Conservation (phyloP, 1,284 basidiomycete genomes). For the Trametes sp. region DNA sequence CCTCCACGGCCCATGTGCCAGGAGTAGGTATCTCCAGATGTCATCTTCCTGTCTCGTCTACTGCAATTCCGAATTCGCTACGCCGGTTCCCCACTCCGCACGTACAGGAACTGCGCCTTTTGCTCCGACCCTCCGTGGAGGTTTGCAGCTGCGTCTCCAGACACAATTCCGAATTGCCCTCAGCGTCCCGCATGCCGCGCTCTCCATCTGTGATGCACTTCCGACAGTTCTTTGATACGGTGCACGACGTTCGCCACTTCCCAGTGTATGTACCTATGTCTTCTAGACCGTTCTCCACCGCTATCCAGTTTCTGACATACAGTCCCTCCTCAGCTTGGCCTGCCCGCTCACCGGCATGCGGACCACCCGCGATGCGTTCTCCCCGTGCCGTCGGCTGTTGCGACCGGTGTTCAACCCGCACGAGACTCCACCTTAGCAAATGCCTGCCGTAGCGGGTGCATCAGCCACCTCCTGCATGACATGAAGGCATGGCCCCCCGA, state of each 20-base stretch:
- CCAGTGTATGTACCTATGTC: constrained; percentile 5
- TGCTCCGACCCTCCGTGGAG: constrained; percentile 33
- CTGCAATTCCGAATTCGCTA: constrained; percentile 30
- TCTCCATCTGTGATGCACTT: constrained; percentile 30
- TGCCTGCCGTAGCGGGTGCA: not conserved
- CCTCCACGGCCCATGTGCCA: constrained; percentile 1
- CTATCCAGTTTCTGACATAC: constrained; percentile 10
- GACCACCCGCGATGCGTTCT: not conserved
- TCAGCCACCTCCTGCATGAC: not conserved
- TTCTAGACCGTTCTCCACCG: constrained; percentile 16
- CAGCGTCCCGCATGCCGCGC: constrained; percentile 25
- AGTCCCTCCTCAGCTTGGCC: constrained; percentile 5
- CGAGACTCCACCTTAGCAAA: not conserved
- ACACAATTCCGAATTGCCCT: constrained; percentile 31
- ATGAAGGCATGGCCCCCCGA: not conserved
- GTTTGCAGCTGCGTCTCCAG: constrained; percentile 32
- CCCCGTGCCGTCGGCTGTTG: not conserved
- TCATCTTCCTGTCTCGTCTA: constrained; percentile 18
- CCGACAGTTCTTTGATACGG: constrained; percentile 30
- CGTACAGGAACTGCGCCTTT: constrained; percentile 20
- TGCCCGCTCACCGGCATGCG: not conserved
- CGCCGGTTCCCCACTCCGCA: constrained; percentile 16
- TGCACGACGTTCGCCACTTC: constrained; percentile 12
- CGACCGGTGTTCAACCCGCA: not conserved
- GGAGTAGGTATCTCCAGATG: constrained; percentile 21